Percentiles rank a stretch among this genome's conserved stretches.
Conservation (phyloP, 1,284 basidiomycete species). For the Heliocybe sulcata region DNA sequence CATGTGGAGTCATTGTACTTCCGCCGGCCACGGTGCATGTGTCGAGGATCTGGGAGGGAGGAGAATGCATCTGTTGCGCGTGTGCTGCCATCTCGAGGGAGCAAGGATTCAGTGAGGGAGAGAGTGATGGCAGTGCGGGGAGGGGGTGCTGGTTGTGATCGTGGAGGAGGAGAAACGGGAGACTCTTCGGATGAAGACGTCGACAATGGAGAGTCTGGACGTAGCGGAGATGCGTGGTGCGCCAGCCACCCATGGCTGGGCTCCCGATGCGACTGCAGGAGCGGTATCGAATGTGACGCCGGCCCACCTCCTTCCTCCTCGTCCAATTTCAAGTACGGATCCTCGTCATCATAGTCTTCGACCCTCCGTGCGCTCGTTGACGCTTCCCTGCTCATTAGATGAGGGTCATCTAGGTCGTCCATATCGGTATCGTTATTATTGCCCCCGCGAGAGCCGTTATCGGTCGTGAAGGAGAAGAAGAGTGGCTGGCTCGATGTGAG, state of each 20-base stretch:
- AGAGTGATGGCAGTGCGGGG: conserved; percentile 38
- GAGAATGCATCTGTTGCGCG: conserved; percentile 63
- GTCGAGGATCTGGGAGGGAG: conserved; percentile 66
- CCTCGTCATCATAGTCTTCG: conserved; percentile 47
- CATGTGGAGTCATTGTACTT: conserved; percentile 67
- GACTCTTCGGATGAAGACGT: conserved; percentile 44
- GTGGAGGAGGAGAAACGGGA: conserved; percentile 23
- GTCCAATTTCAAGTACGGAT: conserved; percentile 71
- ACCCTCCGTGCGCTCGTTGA: conserved; percentile 15
- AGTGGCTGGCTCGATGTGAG: conserved; percentile 43
- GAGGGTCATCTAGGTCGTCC: conserved; percentile 62
- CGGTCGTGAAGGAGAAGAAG: conserved; percentile 77
- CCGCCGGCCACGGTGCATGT: conserved; percentile 49
- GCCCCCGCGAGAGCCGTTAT: conserved; percentile 54
- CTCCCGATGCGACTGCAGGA: conserved; percentile 38
- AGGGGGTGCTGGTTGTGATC: conserved; percentile 22
- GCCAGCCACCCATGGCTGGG: conserved; percentile 62
- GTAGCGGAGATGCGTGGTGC: conserved; percentile 49
- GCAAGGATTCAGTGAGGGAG: conserved; percentile 63
- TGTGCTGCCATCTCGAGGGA: conserved; percentile 57
- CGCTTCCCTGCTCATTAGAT: conserved; percentile 28
- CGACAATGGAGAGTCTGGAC: conserved; percentile 37
- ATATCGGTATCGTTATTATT: conserved; percentile 16
- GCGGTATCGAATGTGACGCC: conserved; percentile 42
- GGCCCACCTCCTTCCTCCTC: conserved; percentile 27